Conservation (phyloP, 176 grass and related monocot species). For the Aegilops longissima region DNA sequence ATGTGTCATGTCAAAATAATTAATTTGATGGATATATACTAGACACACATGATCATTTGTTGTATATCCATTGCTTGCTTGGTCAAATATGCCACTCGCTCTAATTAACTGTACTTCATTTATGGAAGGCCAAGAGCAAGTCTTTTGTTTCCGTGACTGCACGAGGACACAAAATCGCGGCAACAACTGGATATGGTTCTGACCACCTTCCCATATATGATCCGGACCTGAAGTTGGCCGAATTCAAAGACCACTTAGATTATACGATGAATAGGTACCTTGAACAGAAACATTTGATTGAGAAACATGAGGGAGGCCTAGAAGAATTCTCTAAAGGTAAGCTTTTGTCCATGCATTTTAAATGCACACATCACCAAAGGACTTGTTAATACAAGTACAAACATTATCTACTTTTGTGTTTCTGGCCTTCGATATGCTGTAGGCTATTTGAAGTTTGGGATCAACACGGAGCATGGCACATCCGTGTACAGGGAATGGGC, state of each 20-base stretch:
- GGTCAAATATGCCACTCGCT: neutral
- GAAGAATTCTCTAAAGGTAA: slow-evolving; percentile 80
- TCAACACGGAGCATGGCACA: slow-evolving; percentile 52
- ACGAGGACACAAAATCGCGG: slow-evolving; percentile 41
- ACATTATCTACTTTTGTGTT: slow-evolving; percentile 9
- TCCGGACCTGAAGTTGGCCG: slow-evolving; percentile 50
- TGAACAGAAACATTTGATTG: slow-evolving; percentile 67
- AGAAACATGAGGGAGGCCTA: slow-evolving; percentile 67
- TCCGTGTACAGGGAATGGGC: slow-evolving; percentile 94
- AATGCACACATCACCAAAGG: neutral
- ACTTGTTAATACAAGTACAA: neutral
- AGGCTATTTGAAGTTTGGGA: slow-evolving; percentile 98
- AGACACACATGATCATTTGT: too few relatives aligned
- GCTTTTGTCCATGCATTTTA: neutral
- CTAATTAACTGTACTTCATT: neutral
- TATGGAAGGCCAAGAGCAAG: slow-evolving; percentile 57
- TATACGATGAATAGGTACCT: slow-evolving; percentile 64
- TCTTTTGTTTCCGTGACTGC: slow-evolving; percentile 34
- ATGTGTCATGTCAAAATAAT: too few relatives aligned
- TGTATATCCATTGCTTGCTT: neutral
- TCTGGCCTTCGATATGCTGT: slow-evolving; percentile 54
- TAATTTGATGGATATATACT: too few relatives aligned
- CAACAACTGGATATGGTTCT: slow-evolving; percentile 16
- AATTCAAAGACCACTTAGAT: slow-evolving; percentile 77
- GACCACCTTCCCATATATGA: slow-evolving; percentile 62